A percentile compares a stretch with the other conserved stretches of the same genome.
These are phyloP conservation scores for Euphrasia arctica DNA, from an alignment of 305 asterid species.

Conservation along the genomic window DNA sequence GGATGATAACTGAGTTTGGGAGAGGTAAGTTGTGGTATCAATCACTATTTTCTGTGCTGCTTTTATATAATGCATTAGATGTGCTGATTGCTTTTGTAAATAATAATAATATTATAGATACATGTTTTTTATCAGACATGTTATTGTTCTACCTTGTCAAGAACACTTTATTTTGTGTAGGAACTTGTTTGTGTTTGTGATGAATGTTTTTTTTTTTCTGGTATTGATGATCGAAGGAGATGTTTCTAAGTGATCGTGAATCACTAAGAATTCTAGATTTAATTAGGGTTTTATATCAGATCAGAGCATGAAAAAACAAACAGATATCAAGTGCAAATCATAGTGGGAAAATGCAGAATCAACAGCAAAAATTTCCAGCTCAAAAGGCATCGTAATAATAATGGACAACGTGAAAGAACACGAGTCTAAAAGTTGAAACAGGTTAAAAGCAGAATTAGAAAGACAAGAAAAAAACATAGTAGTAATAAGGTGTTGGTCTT, in stretches of 20 bases:
- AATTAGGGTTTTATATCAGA: too few species aligned
- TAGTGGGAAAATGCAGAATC: neutral
- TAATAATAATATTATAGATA: too few species aligned
- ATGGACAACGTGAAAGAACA: slow-evolving; percentile 25
- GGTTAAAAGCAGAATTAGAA: slow-evolving; percentile 16
- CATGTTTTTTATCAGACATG: neutral
- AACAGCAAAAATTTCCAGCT: slow-evolving; percentile 20
- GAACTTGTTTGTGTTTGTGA: neutral
- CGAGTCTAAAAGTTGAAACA: slow-evolving; percentile 13
- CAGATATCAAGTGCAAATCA: slow-evolving; percentile 20
- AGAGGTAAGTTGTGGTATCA: slow-evolving; percentile 13
- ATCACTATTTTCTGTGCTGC: neutral
- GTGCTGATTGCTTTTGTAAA: too few species aligned
- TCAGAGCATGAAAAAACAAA: neutral
- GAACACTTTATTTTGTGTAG: neutral
- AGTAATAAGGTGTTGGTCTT: slow-evolving; percentile 10
- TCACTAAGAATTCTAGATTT: neutral
- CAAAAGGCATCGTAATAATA: neutral
- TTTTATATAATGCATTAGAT: too few species aligned
- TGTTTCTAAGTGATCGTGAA: too few species aligned
- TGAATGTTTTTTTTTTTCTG: neutral
- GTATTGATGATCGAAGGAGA: too few species aligned
- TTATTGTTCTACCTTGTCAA: neutral
- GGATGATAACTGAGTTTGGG: slow-evolving; percentile 34
- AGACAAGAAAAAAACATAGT: neutral